Base-by-base conservation (phyloP, 2,329 filamentous ascomycete species). In the Colletotrichum sp. region DNA sequence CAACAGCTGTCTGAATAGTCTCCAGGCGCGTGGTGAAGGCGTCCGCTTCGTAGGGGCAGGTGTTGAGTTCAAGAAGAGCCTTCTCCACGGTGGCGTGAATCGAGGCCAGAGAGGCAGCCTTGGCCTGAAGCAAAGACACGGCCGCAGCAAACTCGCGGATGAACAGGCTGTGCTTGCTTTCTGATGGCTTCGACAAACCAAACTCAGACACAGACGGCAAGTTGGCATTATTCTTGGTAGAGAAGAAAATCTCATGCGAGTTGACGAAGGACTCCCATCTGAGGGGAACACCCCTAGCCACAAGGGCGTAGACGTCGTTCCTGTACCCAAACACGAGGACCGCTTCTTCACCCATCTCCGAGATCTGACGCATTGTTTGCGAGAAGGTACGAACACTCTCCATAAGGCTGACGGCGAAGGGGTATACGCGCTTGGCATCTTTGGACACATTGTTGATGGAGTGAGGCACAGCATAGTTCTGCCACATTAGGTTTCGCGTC, bases 181-280 rank as follows among this genome's bases (percentile, higher is more conserved):
- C 96, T 21, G 90, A 89, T 63, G 89, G 88, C 77, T 90, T 90
- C 71, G 88, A 77, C 15, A 86, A 77, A 6, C 83, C 82, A 69
- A 86, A 86, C 63, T 86, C 85, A 12, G 80, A 79, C 21, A 80
- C 82, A 6, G 81, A 80, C 4, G 84, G 80, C 9, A 85, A 77
- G 11, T 86, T 73, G 12, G 69, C 78, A 77, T 54, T 78, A 80
- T 78, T 90, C 84, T 74, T 90, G 78, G 76, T 89, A 83, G 79
- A 94, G 89, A 80, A 93, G 85, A 80, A 96, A 36, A 98, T 89
- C 82, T 99, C 97, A 82, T 98, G 98, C 3, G 95, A 96, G 82
- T 98, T 96, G 67, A 99, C 95, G 79, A 99, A 98, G 0, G 97
- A 98, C 80, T 99, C 97, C 97, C 97, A 99, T 79, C 95, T 93